Evolutionary conservation across 352 stramenopile species (phyloP), one percentile per base, ranked within the genome.

Genomic region (Globisporangium viniferum): DNA sequence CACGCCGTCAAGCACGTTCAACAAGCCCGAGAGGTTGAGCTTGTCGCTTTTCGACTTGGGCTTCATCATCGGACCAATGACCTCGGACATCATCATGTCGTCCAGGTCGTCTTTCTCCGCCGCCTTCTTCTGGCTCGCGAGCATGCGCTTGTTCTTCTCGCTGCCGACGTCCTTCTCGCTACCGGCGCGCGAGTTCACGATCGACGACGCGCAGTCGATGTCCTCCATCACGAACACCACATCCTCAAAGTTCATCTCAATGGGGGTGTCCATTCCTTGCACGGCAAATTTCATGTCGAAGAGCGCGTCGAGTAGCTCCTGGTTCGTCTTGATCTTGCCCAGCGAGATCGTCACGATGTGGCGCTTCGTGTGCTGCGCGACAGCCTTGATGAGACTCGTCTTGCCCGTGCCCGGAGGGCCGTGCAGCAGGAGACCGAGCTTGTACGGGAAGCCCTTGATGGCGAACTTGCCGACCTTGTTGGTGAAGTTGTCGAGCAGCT

Each of bases 1-100:
- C 7, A 98, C 84, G 7, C 92, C 93, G 71, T 98, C 93, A 2
- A 98, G 73, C 1, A 95, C 90, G 48, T 98, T 97, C 0, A 98
- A 72, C 54, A 98, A 70, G 0, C 91, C 90, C 15, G 82, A 79
- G 3, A 97, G 73, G 39, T 86, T 95, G 24, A 97, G 75, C 76
- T 92, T 84, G 73, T 89, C 72, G 27, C 39, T 33, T 5, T 48
- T 56, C 44, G 36, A 10, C 29, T 36, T 27, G 36, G 68, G 20
- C 5, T 44, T 22, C 39, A 67, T 44, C 48, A 22, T 39, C 12
- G 60, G 66, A 55, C 75, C 73, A 44, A 80, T 78, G 68, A 80
- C 69, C 29, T 41, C 62, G 20, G 72, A 15, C 39, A 46, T 65
- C 68, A 78, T 66, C 12, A 73, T 59, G n/a, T 76, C 72, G n/a